phyloP scores from a whole-genome alignment of 2,329 filamentous ascomycete genomes.

The Aureobasidium namibiae region DNA sequence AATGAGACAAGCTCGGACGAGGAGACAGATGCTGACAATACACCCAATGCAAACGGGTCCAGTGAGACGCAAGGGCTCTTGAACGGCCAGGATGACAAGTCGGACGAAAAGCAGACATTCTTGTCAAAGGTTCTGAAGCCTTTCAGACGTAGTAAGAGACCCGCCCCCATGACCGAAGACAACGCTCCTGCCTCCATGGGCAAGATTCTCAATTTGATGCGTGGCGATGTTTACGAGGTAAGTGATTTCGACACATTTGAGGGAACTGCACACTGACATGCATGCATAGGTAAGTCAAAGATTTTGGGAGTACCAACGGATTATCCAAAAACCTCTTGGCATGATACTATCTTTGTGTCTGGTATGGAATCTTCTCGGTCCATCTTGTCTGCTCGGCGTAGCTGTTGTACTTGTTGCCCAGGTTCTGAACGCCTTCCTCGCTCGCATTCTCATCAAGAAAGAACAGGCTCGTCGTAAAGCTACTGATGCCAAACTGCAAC shows the following conservation, averaged over 20 bases:
- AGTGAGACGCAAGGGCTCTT: background rate
- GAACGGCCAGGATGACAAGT: slow-evolving; percentile 18
- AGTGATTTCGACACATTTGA: background rate
- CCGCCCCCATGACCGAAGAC: background rate
- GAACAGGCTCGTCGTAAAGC: slow-evolving; percentile 64
- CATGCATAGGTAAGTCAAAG: slow-evolving; percentile 42
- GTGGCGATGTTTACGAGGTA: slow-evolving; percentile 59
- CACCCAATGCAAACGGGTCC: slow-evolving; percentile 9
- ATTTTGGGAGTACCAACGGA: slow-evolving; percentile 78
- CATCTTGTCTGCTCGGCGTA: slow-evolving; percentile 67
- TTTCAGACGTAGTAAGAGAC: background rate
- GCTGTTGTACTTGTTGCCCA: slow-evolving; percentile 60
- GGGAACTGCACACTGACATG: background rate
- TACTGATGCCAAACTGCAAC: slow-evolving; percentile 70
- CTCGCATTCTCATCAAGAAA: slow-evolving; percentile 56
- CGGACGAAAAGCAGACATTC: slow-evolving; percentile 16
- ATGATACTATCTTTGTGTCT: slow-evolving; percentile 66
- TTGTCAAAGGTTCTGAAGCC: background rate
- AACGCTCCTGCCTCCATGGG: slow-evolving; percentile 69
- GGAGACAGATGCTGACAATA: slow-evolving; percentile 14
- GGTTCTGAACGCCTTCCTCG: slow-evolving; percentile 58
- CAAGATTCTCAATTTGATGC: slow-evolving; percentile 83
- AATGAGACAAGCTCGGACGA: slow-evolving; percentile 18
- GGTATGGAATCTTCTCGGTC: slow-evolving; percentile 71
- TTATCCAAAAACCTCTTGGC: slow-evolving; percentile 69